Percentiles rank a stretch among this genome's conserved stretches.
Conservation (phyloP, 495 filamentous ascomycete species). For the Aspergillus diversus region DNA sequence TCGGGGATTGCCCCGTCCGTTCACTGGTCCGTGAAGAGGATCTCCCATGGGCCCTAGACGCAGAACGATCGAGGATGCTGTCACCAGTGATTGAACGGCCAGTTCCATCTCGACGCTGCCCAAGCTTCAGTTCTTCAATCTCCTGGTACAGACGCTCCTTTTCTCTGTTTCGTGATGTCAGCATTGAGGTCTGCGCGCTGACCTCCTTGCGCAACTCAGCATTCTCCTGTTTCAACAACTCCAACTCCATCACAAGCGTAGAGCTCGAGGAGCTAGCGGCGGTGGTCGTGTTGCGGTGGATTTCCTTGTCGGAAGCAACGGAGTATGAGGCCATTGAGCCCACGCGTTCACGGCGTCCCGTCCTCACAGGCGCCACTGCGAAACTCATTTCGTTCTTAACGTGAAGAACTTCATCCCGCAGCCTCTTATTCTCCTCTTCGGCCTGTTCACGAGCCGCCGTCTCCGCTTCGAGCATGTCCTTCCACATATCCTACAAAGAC, state of each 20-base stretch:
- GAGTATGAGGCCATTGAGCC: conserved; percentile 64
- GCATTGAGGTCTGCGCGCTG: conserved; percentile 95
- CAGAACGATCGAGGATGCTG: conserved; percentile 89
- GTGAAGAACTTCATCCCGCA: conserved; percentile 82
- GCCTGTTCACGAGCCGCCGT: conserved; percentile 86
- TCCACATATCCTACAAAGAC: conserved; percentile 73
- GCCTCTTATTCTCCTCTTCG: conserved; percentile 81
- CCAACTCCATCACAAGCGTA: conserved; percentile 72
- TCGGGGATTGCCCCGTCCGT: conserved; percentile 64
- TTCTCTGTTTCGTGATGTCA: conserved; percentile 93
- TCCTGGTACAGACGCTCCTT: conserved; percentile 94
- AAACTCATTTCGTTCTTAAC: conserved; percentile 66
- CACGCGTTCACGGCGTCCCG: conserved; percentile 57
- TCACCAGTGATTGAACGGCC: conserved; percentile 75
- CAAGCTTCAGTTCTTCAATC: conserved; percentile 93
- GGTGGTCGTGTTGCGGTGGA: conserved; percentile 55
- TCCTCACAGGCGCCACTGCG: conserved; percentile 25
- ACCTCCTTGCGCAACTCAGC: conserved; percentile 89
- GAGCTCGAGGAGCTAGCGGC: conserved; percentile 57
- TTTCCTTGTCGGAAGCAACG: conserved; percentile 62
- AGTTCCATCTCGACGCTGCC: conserved; percentile 67
- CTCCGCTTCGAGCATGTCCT: conserved; percentile 93
- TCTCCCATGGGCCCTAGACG: conserved; percentile 78
- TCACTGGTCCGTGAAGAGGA: conserved; percentile 74
- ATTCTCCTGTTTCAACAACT: conserved; percentile 87